Percentiles rank a stretch among this genome's conserved stretches.
Conservation (phyloP, 495 filamentous ascomycete species). For the Talaromyces thailandensis region DNA sequence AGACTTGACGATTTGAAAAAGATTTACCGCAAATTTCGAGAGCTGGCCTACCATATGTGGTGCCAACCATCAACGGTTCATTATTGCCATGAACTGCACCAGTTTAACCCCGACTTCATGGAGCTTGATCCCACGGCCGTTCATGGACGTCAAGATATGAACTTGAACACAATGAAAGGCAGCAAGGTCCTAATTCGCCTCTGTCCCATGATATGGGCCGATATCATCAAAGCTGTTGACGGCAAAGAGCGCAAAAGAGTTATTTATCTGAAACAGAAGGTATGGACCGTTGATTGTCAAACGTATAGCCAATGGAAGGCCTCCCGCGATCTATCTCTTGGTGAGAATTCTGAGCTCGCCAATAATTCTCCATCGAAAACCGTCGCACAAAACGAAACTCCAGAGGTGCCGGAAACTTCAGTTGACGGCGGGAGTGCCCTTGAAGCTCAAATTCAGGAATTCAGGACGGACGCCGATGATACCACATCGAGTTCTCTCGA, state of each 20-base stretch:
- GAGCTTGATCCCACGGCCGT: neutral
- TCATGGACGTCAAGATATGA: neutral
- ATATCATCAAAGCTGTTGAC: neutral
- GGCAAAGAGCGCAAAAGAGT: neutral
- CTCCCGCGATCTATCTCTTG: neutral
- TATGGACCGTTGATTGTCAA: neutral
- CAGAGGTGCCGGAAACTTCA: neutral
- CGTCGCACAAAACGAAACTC: neutral
- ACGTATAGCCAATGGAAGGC: neutral
- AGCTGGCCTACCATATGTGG: slow-evolving; percentile 1
- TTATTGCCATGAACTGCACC: neutral
- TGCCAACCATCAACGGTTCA: neutral
- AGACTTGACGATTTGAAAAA: neutral
- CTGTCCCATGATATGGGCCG: neutral
- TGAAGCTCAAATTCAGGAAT: neutral
- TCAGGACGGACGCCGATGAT: neutral
- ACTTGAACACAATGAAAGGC: neutral
- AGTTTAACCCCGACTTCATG: neutral
- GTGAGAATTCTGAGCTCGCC: neutral
- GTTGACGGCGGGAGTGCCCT: neutral
- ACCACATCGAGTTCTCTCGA: neutral
- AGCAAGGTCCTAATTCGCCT: neutral
- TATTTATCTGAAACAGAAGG: neutral
- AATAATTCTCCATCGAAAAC: too few species aligned
- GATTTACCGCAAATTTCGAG: slow-evolving; percentile 1